A percentile compares a stretch with the other conserved stretches of the same genome.
These are phyloP conservation scores for Alternaria ventricosa DNA, from an alignment of 2,329 filamentous ascomycete genomes.

Conservation along the genomic window DNA sequence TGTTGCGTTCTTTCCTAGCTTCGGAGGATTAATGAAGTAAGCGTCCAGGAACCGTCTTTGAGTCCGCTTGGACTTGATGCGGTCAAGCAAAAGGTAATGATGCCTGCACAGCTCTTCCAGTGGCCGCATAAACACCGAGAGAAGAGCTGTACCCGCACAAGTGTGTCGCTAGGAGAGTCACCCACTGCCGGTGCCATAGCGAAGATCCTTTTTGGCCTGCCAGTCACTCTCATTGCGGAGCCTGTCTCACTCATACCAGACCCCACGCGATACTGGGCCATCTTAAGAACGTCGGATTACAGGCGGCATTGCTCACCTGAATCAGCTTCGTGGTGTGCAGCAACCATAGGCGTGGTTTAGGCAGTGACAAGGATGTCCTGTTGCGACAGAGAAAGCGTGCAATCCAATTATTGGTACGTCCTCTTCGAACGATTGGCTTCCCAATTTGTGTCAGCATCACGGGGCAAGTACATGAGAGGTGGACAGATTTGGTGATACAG, in stretches of 20 bases:
- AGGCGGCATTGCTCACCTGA: neutral
- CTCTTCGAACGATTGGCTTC: neutral
- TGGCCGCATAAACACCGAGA: neutral
- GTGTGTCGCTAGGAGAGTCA: neutral
- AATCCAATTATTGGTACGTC: neutral
- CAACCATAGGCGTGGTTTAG: neutral
- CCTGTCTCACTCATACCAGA: neutral
- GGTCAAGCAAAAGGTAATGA: neutral
- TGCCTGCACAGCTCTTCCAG: neutral
- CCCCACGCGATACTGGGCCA: neutral
- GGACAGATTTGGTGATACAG: too few species aligned
- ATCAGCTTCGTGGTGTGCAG: neutral
- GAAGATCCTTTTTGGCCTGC: neutral
- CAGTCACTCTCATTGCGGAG: neutral
- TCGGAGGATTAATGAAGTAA: neutral
- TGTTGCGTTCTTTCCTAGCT: neutral
- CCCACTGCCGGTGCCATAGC: neutral
- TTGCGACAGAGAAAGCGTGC: neutral
- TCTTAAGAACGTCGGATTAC: neutral
- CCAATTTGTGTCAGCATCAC: too few species aligned
- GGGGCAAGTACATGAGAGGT: too few species aligned
- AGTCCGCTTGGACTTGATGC: neutral
- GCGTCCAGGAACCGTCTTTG: neutral
- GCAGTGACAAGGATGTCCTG: neutral
- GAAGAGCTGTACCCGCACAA: neutral